These are phyloP conservation scores for Neoarthrinium moseri DNA, from an alignment of 2,329 filamentous ascomycete species.

Conservation along the genomic window DNA sequence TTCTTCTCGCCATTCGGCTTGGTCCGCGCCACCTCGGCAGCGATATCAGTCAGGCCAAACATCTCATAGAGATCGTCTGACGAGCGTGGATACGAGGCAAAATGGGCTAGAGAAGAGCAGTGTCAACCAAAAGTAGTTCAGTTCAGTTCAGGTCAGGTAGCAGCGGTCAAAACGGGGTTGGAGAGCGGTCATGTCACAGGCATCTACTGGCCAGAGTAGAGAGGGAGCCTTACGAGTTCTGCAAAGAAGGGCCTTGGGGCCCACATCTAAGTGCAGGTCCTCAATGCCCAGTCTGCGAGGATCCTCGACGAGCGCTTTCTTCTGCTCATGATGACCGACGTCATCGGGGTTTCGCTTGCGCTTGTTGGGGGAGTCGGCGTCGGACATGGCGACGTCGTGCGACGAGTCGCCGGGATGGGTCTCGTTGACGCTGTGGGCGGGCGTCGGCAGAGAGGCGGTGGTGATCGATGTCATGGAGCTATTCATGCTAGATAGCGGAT, in stretches of 20 bases:
- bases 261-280: conserved; percentile 65
- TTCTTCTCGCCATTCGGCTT: conserved; percentile 68
- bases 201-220: conserved; percentile 28
- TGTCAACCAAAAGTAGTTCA: conserved; percentile 43
- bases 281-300: conserved; percentile 58
- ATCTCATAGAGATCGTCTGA: conserved; percentile 59
- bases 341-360: conserved; percentile 61
- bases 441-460: conserved; percentile 55
- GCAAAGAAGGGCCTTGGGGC: conserved; percentile 66
- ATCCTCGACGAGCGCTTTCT: conserved; percentile 63
- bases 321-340: conserved; percentile 52
- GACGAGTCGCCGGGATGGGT: conserved; percentile 41
- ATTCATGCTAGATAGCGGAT: conserved; percentile 48
- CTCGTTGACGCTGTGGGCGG: conserved; percentile 62
- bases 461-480: conserved; percentile 51
- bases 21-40: conserved; percentile 60
- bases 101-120: conserved; percentile 45
- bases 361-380: conserved; percentile 54
- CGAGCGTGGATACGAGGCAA: conserved; percentile 44
- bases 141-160: conserved; percentile 21
- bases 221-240: conserved; percentile 64
- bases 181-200: conserved; percentile 10
- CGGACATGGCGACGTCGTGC: conserved; percentile 44
- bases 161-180: conserved; percentile 22
- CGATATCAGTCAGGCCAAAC: conserved; percentile 55